phyloP scores from a whole-genome alignment of 371 early-diverging fungal genomes.

The Nosema muscidifuracis region DNA sequence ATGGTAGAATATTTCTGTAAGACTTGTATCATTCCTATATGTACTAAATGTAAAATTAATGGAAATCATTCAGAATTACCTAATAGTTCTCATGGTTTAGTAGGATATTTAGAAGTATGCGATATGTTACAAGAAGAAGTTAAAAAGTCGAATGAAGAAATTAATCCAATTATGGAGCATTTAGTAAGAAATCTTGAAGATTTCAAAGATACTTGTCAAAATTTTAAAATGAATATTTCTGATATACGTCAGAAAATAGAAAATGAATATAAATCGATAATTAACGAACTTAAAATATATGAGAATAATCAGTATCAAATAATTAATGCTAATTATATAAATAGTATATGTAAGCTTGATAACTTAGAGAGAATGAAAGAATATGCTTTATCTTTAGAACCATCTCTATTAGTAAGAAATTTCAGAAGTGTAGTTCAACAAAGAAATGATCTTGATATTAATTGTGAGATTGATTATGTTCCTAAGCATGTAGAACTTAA shows the following conservation, averaged over 20 bases:
- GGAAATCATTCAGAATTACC: slow-evolving; percentile 57
- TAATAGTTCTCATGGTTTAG: slow-evolving; percentile 42
- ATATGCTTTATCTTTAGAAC: slow-evolving; percentile 54
- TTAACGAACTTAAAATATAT: slow-evolving; percentile 47
- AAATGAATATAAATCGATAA: slow-evolving; percentile 50
- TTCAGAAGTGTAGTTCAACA: slow-evolving; percentile 50
- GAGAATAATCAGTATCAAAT: slow-evolving; percentile 52
- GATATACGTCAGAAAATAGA: slow-evolving; percentile 41
- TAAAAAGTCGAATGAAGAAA: neutral
- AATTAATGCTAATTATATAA: slow-evolving; percentile 59
- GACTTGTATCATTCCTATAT: slow-evolving; percentile 58
- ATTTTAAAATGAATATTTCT: slow-evolving; percentile 42
- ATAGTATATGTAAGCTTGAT: slow-evolving; percentile 26
- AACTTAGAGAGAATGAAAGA: slow-evolving; percentile 30
- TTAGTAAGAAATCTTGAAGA: slow-evolving; percentile 29
- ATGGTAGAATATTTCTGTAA: slow-evolving; percentile 61
- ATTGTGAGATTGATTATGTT: neutral
- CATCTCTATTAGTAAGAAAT: slow-evolving; percentile 53
- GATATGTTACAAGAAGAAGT: slow-evolving; percentile 32
- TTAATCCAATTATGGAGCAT: slow-evolving; percentile 36
- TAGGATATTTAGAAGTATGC: slow-evolving; percentile 61
- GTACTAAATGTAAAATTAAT: slow-evolving; percentile 60
- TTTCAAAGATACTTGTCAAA: slow-evolving; percentile 8
- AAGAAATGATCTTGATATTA: slow-evolving; percentile 9
- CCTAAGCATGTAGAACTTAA: slow-evolving; percentile 23